Conservation (phyloP, 2,329 filamentous ascomycete genomes). For the Aspergillaceae sp. region DNA sequence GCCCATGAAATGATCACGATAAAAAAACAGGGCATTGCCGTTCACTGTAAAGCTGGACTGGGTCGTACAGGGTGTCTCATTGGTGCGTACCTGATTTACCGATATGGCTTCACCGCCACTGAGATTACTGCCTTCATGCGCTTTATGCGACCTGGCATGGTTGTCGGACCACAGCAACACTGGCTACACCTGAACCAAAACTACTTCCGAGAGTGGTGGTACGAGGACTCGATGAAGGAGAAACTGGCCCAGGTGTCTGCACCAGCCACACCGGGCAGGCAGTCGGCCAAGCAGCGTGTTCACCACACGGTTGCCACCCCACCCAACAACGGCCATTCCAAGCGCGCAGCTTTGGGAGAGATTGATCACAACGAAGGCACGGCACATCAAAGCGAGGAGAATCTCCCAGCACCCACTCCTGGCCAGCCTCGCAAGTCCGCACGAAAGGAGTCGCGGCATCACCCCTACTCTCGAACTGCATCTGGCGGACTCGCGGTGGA, state of each 20-base stretch:
- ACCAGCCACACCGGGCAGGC: slow-evolving; percentile 45
- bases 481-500: slow-evolving; percentile 37
- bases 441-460: slow-evolving; percentile 63
- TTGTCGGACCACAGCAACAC: slow-evolving; percentile 95
- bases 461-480: slow-evolving; percentile 58
- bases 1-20: slow-evolving; percentile 90
- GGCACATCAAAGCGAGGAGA: slow-evolving; percentile 56
- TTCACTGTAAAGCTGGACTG: slow-evolving; percentile 96
- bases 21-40: slow-evolving; percentile 75
- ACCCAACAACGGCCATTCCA: slow-evolving; percentile 66
- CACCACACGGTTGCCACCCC: slow-evolving; percentile 70
- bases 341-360: slow-evolving; percentile 82
- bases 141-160: slow-evolving; percentile 98
- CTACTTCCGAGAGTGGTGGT: slow-evolving; percentile 97
- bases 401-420: slow-evolving; percentile 87
- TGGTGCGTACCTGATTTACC: slow-evolving; percentile 94
- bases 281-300: slow-evolving; percentile 53
- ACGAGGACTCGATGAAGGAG: slow-evolving; percentile 68
- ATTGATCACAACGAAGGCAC: slow-evolving; percentile 68
- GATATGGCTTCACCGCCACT: slow-evolving; percentile 93
- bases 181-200: slow-evolving; percentile 98
- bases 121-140: slow-evolving; percentile 97
- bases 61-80: slow-evolving; percentile 94
- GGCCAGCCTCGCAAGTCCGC: slow-evolving; percentile 89
- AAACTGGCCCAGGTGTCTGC: slow-evolving; percentile 58